Percentiles rank a stretch among this genome's conserved stretches.
Conservation (phyloP, 164 flowering plant genomes). For the Taxillus chinensis region DNA sequence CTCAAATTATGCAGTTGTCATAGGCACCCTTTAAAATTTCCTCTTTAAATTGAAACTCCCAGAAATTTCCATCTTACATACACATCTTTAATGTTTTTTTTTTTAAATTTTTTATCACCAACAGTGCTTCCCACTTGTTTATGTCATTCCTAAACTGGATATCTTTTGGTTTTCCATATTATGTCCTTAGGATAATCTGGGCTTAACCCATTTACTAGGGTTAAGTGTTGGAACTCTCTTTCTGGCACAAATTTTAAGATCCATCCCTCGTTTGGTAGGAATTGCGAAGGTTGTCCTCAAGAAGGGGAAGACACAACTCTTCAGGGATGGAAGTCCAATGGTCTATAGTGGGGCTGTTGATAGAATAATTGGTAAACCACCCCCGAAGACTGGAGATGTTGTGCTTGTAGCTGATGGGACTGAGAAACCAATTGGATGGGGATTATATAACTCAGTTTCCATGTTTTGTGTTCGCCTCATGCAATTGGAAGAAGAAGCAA, state of each 20-base stretch:
- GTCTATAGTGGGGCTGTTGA: constrained; percentile 97
- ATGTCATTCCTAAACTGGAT: too few relatives aligned
- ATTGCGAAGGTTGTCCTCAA: constrained; percentile 85
- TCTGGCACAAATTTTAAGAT: neutral
- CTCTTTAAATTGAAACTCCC: too few relatives aligned
- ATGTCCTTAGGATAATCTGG: too few relatives aligned
- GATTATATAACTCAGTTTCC: constrained; percentile 80
- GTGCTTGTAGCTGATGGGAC: constrained; percentile 90
- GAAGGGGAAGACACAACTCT: constrained; percentile 85
- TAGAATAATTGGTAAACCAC: constrained; percentile 82
- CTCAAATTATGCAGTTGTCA: too few relatives aligned
- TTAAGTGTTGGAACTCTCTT: neutral
- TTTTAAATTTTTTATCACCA: too few relatives aligned
- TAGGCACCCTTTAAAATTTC: too few relatives aligned
- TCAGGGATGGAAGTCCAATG: constrained; percentile 93
- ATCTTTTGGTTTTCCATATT: too few relatives aligned
- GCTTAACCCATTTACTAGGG: neutral
- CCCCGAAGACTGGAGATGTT: constrained; percentile 80
- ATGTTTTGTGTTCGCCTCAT: constrained; percentile 94
- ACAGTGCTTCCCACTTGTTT: too few relatives aligned
- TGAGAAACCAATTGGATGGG: constrained; percentile 92
- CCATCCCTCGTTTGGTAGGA: constrained; percentile 28
- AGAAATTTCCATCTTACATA: too few relatives aligned
- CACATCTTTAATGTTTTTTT: too few relatives aligned
- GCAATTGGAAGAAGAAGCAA: constrained; percentile 88